phyloP scores from a whole-genome alignment of 345 rosid genomes.

The Salix exigua region DNA sequence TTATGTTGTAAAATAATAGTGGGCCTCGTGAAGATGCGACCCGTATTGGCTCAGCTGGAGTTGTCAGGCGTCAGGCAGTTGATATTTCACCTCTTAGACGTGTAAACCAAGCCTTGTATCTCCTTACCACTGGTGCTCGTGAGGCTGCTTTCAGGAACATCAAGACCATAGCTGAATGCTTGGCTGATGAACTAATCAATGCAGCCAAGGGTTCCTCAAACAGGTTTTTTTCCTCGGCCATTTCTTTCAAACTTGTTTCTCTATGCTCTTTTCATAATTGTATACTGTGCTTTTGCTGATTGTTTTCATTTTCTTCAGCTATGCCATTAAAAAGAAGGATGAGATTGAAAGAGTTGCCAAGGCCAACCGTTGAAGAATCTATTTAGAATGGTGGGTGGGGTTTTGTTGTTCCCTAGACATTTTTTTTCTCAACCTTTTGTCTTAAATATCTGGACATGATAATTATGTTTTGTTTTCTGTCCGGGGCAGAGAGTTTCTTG shows the following conservation, averaged over 20 bases:
- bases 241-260: neutral
- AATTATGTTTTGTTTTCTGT: neutral
- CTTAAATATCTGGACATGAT: neutral
- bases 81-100: conserved; percentile 94
- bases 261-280: neutral
- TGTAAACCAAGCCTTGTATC: conserved; percentile 82
- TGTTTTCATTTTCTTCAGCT: conserved; percentile 26
- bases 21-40: conserved; percentile 99
- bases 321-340: conserved; percentile 97
- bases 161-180: conserved; percentile 89
- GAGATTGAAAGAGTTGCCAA: conserved; percentile 98
- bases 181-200: conserved; percentile 96
- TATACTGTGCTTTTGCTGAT: neutral
- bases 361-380: conserved; percentile 71
- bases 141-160: conserved; percentile 90
- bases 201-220: conserved; percentile 98
- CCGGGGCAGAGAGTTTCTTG: neutral
- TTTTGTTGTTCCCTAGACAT: neutral
- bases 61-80: conserved; percentile 94
- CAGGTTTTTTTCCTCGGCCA: conserved; percentile 39
- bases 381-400: neutral
- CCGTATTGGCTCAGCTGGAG: conserved; percentile 97
- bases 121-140: conserved; percentile 90
- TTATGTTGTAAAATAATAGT: conserved; percentile 26
- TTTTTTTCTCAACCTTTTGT: neutral